A percentile compares a stretch with the other conserved stretches of the same genome.
Conservation (phyloP, 148 eudicot species). For the Chenopodium quinoa region DNA sequence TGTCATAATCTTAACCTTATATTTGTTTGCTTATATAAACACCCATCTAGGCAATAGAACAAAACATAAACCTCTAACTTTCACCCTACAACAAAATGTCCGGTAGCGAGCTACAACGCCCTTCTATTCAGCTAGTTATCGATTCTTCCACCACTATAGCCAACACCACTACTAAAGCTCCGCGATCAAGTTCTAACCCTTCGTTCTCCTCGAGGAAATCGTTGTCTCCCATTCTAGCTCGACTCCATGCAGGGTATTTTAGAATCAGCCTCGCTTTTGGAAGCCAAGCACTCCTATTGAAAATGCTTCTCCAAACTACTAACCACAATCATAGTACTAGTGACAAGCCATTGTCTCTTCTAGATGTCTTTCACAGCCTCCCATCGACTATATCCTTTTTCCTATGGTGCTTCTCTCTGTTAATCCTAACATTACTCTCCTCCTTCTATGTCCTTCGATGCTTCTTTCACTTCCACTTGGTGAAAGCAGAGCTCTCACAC, state of each 20-base stretch:
- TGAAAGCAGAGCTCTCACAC: constrained; percentile 48
- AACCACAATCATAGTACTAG: neutral
- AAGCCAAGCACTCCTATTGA: constrained; percentile 51
- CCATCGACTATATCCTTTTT: constrained; percentile 32
- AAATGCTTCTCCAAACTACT: constrained; percentile 34
- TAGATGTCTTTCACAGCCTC: constrained; percentile 25
- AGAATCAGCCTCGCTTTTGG: constrained; percentile 50
- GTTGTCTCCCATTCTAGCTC: constrained; percentile 30
- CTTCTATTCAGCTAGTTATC: constrained; percentile 32
- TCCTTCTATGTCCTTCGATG: constrained; percentile 42
- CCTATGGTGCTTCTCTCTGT: constrained; percentile 44
- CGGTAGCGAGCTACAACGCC: constrained; percentile 27
- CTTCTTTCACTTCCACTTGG: constrained; percentile 42
- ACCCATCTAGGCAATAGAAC: neutral
- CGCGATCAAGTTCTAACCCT: neutral
- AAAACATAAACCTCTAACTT: neutral
- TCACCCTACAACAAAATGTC: constrained; percentile 19
- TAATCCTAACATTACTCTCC: constrained; percentile 33
- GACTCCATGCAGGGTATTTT: constrained; percentile 61
- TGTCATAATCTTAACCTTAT: neutral
- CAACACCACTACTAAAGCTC: neutral
- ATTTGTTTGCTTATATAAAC: constrained; percentile 28
- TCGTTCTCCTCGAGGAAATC: constrained; percentile 20
- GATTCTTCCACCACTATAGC: constrained; percentile 16
- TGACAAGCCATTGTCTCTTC: constrained; percentile 16